Conservation (phyloP, 768 basidiomycete species). For the Boletus fagicola region DNA sequence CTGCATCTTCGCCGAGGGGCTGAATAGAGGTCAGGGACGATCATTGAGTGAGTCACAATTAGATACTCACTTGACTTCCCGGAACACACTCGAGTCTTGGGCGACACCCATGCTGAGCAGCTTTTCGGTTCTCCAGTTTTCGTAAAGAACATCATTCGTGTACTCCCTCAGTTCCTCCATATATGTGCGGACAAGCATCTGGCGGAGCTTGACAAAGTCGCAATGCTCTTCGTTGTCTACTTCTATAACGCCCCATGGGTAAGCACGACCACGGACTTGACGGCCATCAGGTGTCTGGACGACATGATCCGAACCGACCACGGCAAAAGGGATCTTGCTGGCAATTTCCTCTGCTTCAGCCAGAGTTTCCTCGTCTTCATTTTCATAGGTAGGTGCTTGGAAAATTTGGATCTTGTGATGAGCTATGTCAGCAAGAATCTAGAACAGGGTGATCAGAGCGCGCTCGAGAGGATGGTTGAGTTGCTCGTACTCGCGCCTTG, state of each 20-base stretch:
- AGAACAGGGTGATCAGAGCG: conserved; percentile 5
- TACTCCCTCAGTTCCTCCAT: conserved; percentile 99
- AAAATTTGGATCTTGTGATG: conserved; percentile 97
- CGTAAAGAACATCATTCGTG: conserved; percentile 93
- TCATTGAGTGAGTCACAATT: neutral
- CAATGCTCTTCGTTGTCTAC: conserved; percentile 99
- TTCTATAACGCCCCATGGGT: conserved; percentile 99
- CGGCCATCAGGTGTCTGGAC: conserved; percentile 86
- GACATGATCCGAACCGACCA: conserved; percentile 89
- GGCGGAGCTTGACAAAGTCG: conserved; percentile 98
- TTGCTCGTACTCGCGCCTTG: conserved; percentile 75
- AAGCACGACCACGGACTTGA: conserved; percentile 88
- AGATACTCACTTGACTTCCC: conserved; percentile 90
- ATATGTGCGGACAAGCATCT: conserved; percentile 98
- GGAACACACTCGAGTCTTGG: conserved; percentile 97
- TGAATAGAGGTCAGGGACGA: conserved; percentile 35
- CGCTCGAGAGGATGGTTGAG: neutral
- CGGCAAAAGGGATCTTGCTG: conserved; percentile 97
- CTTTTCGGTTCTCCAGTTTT: conserved; percentile 98
- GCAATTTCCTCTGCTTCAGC: conserved; percentile 97
- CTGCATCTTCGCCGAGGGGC: conserved; percentile 93
- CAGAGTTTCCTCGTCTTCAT: conserved; percentile 97
- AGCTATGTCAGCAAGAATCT: conserved; percentile 92
- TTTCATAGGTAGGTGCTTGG: conserved; percentile 96
- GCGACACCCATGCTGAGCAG: conserved; percentile 96